These are phyloP conservation scores for Stephania yunnanensis DNA, from an alignment of 164 flowering plant genomes.

Conservation along the genomic window DNA sequence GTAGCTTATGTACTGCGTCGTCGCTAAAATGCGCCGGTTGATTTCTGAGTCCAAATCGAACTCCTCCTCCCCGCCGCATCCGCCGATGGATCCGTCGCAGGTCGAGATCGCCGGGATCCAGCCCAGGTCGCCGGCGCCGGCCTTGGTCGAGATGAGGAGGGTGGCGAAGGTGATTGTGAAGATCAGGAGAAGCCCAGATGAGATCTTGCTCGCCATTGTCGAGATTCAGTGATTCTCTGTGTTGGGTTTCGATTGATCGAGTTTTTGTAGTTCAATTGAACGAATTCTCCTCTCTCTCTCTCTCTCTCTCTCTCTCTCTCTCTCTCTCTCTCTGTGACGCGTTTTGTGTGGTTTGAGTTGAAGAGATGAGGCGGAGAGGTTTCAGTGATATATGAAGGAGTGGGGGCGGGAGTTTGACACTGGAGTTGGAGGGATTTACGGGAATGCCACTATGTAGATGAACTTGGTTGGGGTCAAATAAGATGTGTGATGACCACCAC, in stretches of 20 bases:
- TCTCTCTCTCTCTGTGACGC: background rate
- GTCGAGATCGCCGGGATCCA: conserved; percentile 28
- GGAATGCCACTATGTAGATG: conserved; percentile 12
- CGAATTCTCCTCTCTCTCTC: background rate
- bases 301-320: background rate
- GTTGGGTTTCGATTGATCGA: too few species aligned
- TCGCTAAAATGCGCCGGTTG: conserved; percentile 55
- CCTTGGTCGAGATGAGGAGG: conserved; percentile 13
- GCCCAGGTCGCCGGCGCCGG: conserved; percentile 19
- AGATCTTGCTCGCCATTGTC: conserved; percentile 1
- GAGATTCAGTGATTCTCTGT: background rate
- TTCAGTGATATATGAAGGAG: conserved; percentile 6
- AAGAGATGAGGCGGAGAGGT: background rate
- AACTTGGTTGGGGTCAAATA: background rate
- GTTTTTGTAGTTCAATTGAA: too few species aligned
- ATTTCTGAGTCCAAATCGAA: conserved; percentile 47
- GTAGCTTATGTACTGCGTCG: conserved; percentile 58
- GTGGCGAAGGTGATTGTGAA: background rate
- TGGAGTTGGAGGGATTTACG: conserved; percentile 9
- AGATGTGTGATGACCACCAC: background rate
- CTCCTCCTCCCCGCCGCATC: conserved; percentile 32
- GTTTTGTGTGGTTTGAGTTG: background rate
- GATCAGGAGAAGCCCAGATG: conserved; percentile 7
- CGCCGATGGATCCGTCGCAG: conserved; percentile 42
- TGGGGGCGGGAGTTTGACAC: conserved; percentile 4